Evolutionary conservation across 2,329 filamentous ascomycete genomes (phyloP), one percentile per base, ranked within the genome.

Genomic region (Fusarium sp.): DNA sequence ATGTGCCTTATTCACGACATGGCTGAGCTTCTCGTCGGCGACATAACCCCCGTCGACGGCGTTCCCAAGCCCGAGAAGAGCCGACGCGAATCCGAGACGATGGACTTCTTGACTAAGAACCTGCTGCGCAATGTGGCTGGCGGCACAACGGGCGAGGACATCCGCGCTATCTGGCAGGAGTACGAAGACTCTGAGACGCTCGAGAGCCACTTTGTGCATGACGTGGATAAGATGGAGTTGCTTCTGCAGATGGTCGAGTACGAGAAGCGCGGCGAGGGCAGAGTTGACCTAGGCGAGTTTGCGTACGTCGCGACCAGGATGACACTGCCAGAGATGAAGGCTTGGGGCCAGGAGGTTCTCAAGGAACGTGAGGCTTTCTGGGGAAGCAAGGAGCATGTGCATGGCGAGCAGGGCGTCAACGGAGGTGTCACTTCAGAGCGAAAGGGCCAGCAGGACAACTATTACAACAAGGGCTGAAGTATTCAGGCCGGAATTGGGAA

Each of bases 1-100:
- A 98, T 99, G 94, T 95, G 94, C 26, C 87, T 99, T 34, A 85
- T 99, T 44, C 96, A 99, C 84, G 96, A 99, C 82, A 98, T 99
- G 94, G 96, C 96, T 13, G 96, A 99, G 80, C 87, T 92, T 6
- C 84, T 99, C 2, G 96, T 99, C 17, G 96, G 96, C 60, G 96
- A 99, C 82, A 98, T 99, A 77, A 99, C 96, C 0, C 96, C 96
- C 0, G 91, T 96, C 6, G 96, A 99, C 77, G 89, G 90, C 19
- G 89, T 99, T 1, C 79, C 89, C 56, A 99, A 98, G 81, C 80
- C 85, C 4, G 96, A 99, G 82, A 99, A 99, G 86, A 92, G 85
- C 78, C 87, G 94, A 17, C 91, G 96, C 65, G 96, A 99, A 80
- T 87, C 91, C 1, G 88, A 90, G 46, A 97, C 94, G 1, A 98